A percentile compares a stretch with the other conserved stretches of the same genome.
Conservation (phyloP, 176 grass and related monocot species). For the Triticum dicoccoides region DNA sequence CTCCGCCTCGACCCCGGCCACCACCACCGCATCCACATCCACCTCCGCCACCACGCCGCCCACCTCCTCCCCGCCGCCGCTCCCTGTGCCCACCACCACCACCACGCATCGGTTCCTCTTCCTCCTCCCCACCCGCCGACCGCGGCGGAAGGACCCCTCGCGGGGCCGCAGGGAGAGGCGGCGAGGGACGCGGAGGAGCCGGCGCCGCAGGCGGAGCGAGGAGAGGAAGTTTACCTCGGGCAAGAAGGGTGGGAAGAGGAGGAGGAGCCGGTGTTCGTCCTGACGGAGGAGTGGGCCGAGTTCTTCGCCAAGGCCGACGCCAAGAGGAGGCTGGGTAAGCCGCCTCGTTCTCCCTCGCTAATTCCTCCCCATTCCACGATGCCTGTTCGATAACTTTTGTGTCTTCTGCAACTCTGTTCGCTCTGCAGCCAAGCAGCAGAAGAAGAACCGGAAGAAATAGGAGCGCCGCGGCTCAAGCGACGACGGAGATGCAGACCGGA, state of each 20-base stretch:
- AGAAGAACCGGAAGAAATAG: constrained; percentile 32
- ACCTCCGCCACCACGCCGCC: constrained; percentile 16
- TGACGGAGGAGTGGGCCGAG: constrained; percentile 61
- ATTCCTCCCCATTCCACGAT: neutral
- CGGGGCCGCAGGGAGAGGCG: neutral
- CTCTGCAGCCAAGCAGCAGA: constrained; percentile 39
- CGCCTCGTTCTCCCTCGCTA: neutral
- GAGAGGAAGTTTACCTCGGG: constrained; percentile 6
- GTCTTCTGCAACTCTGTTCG: neutral
- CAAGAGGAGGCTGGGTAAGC: constrained; percentile 55
- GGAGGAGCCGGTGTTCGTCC: constrained; percentile 48
- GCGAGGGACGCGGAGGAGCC: neutral
- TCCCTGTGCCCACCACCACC: constrained; percentile 10
- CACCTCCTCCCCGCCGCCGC: constrained; percentile 1
- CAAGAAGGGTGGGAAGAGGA: neutral
- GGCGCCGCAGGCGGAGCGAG: neutral
- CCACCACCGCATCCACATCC: constrained; percentile 37
- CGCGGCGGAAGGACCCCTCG: neutral
- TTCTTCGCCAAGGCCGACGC: constrained; percentile 75
- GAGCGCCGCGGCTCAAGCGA: neutral
- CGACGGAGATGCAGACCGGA: neutral
- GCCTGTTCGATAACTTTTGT: neutral
- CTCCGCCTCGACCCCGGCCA: constrained; percentile 42
- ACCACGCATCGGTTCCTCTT: neutral
- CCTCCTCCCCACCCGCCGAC: neutral